phyloP scores from a whole-genome alignment of 306 rosid genomes.

The Acacia melanoxylon region DNA sequence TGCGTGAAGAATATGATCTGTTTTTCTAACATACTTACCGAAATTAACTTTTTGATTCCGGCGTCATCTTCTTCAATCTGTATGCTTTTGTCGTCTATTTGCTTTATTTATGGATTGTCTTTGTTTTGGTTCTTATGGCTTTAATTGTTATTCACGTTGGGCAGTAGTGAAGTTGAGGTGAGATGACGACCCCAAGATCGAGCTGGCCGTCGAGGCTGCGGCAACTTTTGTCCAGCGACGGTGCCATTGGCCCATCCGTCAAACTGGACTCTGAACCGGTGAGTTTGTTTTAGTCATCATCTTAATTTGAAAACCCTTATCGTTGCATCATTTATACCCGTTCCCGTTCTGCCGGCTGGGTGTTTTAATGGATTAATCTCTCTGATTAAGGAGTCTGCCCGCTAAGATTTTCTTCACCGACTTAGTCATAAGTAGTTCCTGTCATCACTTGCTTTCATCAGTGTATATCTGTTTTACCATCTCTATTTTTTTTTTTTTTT shows the following conservation, averaged over 20 bases:
- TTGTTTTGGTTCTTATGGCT: background rate
- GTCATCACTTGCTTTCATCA: background rate
- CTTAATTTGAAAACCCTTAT: background rate
- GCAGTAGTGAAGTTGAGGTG: slow-evolving; percentile 74
- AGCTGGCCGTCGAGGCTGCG: slow-evolving; percentile 97
- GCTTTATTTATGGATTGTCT: slow-evolving; percentile 29
- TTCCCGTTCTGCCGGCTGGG: background rate
- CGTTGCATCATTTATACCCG: background rate
- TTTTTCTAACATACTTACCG: background rate
- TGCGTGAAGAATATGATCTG: slow-evolving; percentile 34
- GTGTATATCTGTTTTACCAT: background rate
- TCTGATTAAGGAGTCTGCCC: slow-evolving; percentile 8
- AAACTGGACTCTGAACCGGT: slow-evolving; percentile 91
- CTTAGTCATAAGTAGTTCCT: background rate
- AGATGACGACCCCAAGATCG: slow-evolving; percentile 86
- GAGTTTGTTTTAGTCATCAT: slow-evolving; percentile 29
- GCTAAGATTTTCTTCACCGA: slow-evolving; percentile 18
- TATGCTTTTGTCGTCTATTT: slow-evolving; percentile 18
- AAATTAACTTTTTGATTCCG: slow-evolving; percentile 2
- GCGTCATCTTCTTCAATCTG: background rate
- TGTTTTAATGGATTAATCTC: slow-evolving; percentile 16
- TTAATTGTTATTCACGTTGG: slow-evolving; percentile 19
- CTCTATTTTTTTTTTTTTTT: slow-evolving; percentile 3
- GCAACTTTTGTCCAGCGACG: slow-evolving; percentile 83
- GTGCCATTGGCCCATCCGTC: slow-evolving; percentile 79